Evolutionary conservation across 768 basidiomycete genomes (phyloP), one percentile per base, ranked within the genome.

Genomic region (Lactarius akahatsu): DNA sequence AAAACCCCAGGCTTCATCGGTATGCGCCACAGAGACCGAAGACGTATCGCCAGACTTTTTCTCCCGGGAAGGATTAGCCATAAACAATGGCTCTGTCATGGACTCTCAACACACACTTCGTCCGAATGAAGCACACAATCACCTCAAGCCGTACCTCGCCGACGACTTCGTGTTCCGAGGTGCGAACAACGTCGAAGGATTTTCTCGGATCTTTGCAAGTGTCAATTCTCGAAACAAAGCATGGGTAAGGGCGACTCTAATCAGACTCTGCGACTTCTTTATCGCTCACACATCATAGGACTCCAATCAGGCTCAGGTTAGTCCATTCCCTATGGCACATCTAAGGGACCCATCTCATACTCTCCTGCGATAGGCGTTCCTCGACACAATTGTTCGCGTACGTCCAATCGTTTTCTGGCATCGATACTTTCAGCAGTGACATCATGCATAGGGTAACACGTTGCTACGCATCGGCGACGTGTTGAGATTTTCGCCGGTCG

Each of bases 381-480:
- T 78, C 13, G 71, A 72, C 40, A 61, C 56, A 1, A 67, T 73
- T 10, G 72, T 73, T 38, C 67, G 60, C 16, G 73, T 74, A 64
- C 18, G 71, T 69, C 26, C 7, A 4, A 60, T 34, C 18, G 58
- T 58, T 43, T 69, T 26, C 4, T 5, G 23, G 16, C 9, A 28
- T 52, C 16, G 36, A 26, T 7, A 18, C 9, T 13, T 57, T 26
- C 7, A 18, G 16, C 1, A 20, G 5, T 66, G 36, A 62, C 40
- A 52, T 15, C 11, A 23, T 66, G 11, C 43, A 36, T 56, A 75
- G 74, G 69, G 72, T 10, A 71, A 76, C 40, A 75, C 71, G 0
- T 65, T 78, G n/a, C 23, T 72, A 6, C 70, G 76, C 4, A 69
- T 78, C 7, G 72, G 73, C 20, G 75, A 77, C 26, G 74, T 77